phyloP scores from a whole-genome alignment of 2,329 filamentous ascomycete species.

The Nothomitra cinnamomea region DNA sequence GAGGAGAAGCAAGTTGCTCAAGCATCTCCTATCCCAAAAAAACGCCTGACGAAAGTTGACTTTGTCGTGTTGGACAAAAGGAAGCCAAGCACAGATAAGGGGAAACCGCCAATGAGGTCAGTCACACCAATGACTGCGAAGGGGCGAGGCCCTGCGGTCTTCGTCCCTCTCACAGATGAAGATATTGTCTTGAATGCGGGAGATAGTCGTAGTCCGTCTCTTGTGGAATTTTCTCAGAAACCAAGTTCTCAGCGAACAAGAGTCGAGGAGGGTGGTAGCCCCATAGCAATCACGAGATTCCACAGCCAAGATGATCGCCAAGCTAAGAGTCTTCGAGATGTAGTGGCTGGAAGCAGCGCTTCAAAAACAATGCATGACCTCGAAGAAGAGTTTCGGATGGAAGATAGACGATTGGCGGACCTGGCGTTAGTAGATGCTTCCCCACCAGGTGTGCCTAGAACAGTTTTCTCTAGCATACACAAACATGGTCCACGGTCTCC shows the following conservation, averaged over 20 bases:
- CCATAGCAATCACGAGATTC: not conserved
- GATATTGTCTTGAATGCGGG: not conserved
- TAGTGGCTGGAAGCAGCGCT: not conserved
- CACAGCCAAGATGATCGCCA: not conserved
- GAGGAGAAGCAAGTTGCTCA: too few species aligned
- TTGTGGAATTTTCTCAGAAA: not conserved
- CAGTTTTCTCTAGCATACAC: not conserved
- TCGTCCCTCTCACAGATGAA: not conserved
- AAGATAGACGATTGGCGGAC: not conserved
- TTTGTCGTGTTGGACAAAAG: too few species aligned
- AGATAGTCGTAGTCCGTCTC: not conserved
- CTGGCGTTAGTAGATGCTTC: not conserved
- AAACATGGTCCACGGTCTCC: not conserved
- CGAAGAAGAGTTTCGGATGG: not conserved
- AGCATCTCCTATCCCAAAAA: too few species aligned
- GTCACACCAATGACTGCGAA: not conserved
- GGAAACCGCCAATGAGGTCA: not conserved
- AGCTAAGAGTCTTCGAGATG: not conserved
- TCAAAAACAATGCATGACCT: not conserved
- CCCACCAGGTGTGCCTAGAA: not conserved
- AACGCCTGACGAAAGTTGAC: too few species aligned
- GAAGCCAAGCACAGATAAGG: not conserved
- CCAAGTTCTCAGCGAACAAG: not conserved
- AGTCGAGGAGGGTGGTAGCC: conserved; percentile 1
- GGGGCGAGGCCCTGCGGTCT: not conserved